phyloP scores from a whole-genome alignment of 139 green algal species.

The Chlorella sp. region DNA sequence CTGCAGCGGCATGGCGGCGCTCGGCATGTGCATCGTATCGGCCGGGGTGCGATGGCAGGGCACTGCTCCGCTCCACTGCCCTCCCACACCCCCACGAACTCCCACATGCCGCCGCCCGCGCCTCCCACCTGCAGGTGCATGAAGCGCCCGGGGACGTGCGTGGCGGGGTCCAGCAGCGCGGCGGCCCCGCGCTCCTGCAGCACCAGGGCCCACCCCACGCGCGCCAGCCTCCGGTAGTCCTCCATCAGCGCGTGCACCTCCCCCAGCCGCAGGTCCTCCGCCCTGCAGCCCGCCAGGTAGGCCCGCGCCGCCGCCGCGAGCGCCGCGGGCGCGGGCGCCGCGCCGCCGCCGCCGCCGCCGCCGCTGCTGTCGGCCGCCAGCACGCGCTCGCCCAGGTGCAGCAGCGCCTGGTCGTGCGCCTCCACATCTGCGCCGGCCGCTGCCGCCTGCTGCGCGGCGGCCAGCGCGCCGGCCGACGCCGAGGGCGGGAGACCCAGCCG shows the following conservation, averaged over 20 bases:
- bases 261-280: constrained; percentile 9
- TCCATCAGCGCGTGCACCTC: constrained; percentile 33
- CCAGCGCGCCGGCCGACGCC: neutral
- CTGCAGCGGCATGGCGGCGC: too few species aligned
- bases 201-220: constrained; percentile 20
- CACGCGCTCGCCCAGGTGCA: constrained; percentile 20
- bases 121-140: too few species aligned
- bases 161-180: neutral
- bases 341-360: neutral
- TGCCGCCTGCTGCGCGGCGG: constrained; percentile 11
- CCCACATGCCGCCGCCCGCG: too few species aligned
- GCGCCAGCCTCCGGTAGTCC: constrained; percentile 34
- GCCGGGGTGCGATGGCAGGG: too few species aligned
- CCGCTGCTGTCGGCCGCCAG: neutral
- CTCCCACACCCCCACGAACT: too few species aligned
- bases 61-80: too few species aligned
- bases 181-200: constrained; percentile 10
- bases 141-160: constrained; percentile 30
- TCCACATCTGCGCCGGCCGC: neutral
- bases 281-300: constrained; percentile 12
- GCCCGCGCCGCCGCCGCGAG: constrained; percentile 13
- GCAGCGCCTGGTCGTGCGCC: constrained; percentile 16
- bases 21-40: too few species aligned
- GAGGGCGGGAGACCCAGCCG: constrained; percentile 23
- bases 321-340: neutral